Percentiles rank a stretch among this genome's conserved stretches.
phyloP scores from a whole-genome alignment of 2,329 filamentous ascomycete species.

The Penicillium decumbens region DNA sequence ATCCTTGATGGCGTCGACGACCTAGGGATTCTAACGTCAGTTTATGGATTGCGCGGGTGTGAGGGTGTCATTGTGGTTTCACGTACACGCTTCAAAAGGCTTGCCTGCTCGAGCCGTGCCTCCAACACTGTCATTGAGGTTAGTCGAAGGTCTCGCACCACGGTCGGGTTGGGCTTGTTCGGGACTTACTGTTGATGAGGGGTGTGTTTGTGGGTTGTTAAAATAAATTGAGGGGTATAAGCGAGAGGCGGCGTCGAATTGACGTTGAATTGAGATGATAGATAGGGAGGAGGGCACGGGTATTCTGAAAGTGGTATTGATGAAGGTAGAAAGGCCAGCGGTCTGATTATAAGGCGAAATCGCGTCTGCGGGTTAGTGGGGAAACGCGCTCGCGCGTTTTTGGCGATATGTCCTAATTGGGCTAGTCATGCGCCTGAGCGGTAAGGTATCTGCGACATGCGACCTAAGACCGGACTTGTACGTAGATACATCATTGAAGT shows the following conservation, averaged over 20 bases:
- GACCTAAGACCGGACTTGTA: not conserved
- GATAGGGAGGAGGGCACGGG: not conserved
- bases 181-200: slow-evolving; percentile 30
- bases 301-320: slow-evolving; percentile 8
- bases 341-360: slow-evolving; percentile 24
- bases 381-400: slow-evolving; percentile 29
- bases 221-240: not conserved
- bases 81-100: slow-evolving; percentile 86
- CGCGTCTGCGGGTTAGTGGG: slow-evolving; percentile 29
- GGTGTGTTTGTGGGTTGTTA: slow-evolving; percentile 11
- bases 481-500: not conserved
- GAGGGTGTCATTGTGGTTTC: not conserved
- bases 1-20: slow-evolving; percentile 98
- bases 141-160: slow-evolving; percentile 12
- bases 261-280: not conserved
- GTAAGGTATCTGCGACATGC: slow-evolving; percentile 8
- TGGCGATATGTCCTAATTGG: slow-evolving; percentile 30
- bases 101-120: slow-evolving; percentile 92
- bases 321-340: slow-evolving; percentile 18
- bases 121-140: slow-evolving; percentile 66
- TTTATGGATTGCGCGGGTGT: not conserved
- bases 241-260: not conserved
- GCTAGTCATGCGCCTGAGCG: slow-evolving; percentile 22
- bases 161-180: not conserved
- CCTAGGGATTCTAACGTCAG: slow-evolving; percentile 49